These are phyloP conservation scores for Suillus plorans DNA, from an alignment of 768 basidiomycete species.

Conservation along the genomic window DNA sequence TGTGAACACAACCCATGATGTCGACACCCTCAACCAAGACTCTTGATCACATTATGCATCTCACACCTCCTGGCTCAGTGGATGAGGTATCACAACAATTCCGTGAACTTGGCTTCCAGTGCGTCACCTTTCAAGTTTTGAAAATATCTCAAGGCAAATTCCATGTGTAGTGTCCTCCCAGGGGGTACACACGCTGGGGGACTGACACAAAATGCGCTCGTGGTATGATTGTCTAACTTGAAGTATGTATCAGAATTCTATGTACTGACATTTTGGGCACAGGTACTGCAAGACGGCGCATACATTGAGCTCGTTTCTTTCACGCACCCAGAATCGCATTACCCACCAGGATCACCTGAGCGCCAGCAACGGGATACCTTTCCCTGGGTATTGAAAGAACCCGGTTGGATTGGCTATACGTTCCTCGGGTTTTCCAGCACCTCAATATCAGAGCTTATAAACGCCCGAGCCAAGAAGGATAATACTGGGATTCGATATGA, in stretches of 20 bases:
- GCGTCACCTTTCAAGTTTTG: conserved; percentile 14
- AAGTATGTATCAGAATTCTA: neutral
- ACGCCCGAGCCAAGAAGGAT: conserved; percentile 44
- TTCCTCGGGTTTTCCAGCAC: conserved; percentile 53
- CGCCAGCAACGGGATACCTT: conserved; percentile 43
- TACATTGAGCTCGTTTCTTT: conserved; percentile 76
- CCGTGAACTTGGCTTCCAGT: conserved; percentile 67
- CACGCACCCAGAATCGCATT: conserved; percentile 51
- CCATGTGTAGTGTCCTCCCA: conserved; percentile 52
- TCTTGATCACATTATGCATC: conserved; percentile 70
- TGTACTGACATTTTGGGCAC: conserved; percentile 2
- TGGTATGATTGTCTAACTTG: conserved; percentile 38
- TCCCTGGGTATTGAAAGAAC: conserved; percentile 52
- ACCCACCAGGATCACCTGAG: conserved; percentile 50
- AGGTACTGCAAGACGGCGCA: conserved; percentile 55
- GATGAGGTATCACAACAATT: conserved; percentile 51
- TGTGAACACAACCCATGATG: conserved; percentile 18
- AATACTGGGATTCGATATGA: conserved; percentile 42
- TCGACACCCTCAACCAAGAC: conserved; percentile 37
- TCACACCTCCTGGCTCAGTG: conserved; percentile 65
- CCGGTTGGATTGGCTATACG: conserved; percentile 70
- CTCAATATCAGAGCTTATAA: conserved; percentile 52
- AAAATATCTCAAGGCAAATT: neutral
- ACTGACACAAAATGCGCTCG: conserved; percentile 61
- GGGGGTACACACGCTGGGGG: conserved; percentile 70